Conservation (phyloP, 2,329 filamentous ascomycete species). For the Microcyclospora tardicrescens region DNA sequence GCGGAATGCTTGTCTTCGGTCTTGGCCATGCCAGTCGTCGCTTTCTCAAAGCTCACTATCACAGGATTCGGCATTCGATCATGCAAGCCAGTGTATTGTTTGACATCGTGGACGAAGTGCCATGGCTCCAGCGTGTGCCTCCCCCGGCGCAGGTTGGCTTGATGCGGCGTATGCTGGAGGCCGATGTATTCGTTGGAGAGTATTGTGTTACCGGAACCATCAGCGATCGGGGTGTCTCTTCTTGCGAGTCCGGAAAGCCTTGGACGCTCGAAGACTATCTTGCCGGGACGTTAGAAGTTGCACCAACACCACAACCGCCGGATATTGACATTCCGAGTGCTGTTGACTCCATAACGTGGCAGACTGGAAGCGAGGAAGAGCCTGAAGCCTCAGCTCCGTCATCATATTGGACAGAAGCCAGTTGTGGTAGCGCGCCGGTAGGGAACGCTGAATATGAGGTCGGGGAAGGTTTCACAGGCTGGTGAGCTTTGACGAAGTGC, state of each 20-base stretch:
- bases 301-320: constrained; percentile 1
- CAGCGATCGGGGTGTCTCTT: too few species aligned
- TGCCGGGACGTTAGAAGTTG: constrained; percentile 6
- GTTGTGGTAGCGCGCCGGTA: constrained; percentile 4
- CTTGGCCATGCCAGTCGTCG: constrained; percentile 9
- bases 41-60: constrained; percentile 15
- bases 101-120: constrained; percentile 14
- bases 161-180: too few species aligned
- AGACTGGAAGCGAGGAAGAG: constrained; percentile 8
- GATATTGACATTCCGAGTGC: constrained; percentile 2
- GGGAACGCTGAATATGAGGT: constrained; percentile 7
- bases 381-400: constrained; percentile 6
- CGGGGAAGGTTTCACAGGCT: constrained; percentile 8
- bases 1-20: constrained; percentile 19
- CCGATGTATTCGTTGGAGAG: too few species aligned
- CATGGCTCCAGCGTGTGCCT: constrained; percentile 9
- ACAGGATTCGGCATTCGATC: constrained; percentile 5
- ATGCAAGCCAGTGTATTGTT: constrained; percentile 1
- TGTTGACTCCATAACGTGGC: not conserved
- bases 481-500: constrained; percentile 3
- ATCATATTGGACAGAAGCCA: constrained; percentile 6
- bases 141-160: constrained; percentile 11
- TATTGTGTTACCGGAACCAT: too few species aligned
- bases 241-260: constrained; percentile 3
- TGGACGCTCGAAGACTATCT: constrained; percentile 16